A percentile compares a stretch with the other conserved stretches of the same genome.
These are phyloP conservation scores for Hypomontagnella submonticulosa DNA, from an alignment of 495 filamentous ascomycete species.

Conservation along the genomic window DNA sequence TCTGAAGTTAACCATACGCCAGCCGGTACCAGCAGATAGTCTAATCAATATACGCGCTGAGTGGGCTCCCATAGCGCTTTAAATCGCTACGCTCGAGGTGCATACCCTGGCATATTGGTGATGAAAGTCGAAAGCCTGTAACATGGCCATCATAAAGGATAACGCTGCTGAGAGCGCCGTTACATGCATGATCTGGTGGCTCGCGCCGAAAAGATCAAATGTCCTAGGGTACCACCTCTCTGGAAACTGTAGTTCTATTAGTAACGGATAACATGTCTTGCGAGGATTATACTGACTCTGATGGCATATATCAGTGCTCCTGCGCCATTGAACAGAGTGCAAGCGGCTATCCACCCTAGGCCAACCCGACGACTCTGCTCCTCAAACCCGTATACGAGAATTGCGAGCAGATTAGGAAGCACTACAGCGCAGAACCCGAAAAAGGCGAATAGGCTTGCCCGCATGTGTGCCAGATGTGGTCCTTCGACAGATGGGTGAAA, in stretches of 20 bases:
- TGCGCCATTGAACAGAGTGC: conserved; percentile 52
- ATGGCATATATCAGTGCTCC: conserved; percentile 57
- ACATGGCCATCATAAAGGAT: conserved; percentile 55
- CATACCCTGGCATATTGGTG: conserved; percentile 42
- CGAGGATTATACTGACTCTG: conserved; percentile 48
- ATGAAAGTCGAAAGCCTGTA: conserved; percentile 60
- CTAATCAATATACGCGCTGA: no score
- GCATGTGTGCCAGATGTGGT: conserved; percentile 50
- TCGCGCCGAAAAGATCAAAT: conserved; percentile 63
- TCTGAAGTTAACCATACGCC: no score
- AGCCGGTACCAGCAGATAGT: no score
- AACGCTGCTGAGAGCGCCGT: conserved; percentile 60
- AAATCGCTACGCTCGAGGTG: no score
- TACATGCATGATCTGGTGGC: conserved; percentile 65
- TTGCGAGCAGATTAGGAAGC: conserved; percentile 55
- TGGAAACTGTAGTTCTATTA: conserved; percentile 52
- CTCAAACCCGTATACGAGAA: conserved; percentile 51
- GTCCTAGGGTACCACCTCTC: conserved; percentile 57
- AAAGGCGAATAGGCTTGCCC: conserved; percentile 55
- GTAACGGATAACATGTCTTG: not conserved
- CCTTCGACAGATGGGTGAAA: conserved; percentile 51
- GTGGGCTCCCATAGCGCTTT: no score
- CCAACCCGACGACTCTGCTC: conserved; percentile 56
- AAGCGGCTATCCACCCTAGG: conserved; percentile 54
- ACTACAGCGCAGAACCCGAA: conserved; percentile 57